Percentiles rank a stretch among this genome's conserved stretches.
Conservation (phyloP, 1,284 basidiomycete species). For the Nidula niveotomentosa region DNA sequence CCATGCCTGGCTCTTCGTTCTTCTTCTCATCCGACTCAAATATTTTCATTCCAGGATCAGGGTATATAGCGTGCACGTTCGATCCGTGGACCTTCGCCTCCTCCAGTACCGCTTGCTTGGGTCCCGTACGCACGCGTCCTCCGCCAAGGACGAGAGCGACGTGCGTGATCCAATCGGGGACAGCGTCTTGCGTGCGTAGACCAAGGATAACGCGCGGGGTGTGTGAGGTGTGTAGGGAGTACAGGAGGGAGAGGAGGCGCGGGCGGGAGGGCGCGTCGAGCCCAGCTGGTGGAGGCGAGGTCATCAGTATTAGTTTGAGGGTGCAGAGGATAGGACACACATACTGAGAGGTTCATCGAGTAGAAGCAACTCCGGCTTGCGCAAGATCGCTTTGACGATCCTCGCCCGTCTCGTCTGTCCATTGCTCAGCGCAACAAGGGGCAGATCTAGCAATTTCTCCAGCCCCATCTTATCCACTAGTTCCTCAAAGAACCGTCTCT, state of each 20-base stretch:
- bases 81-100: not conserved
- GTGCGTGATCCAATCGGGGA: conserved; percentile 86
- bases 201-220: conserved; percentile 75
- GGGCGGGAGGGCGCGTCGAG: conserved; percentile 64
- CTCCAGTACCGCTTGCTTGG: not conserved
- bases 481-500: conserved; percentile 14
- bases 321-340: conserved; percentile 20
- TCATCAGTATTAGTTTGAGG: not conserved
- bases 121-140: conserved; percentile 36
- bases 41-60: not conserved
- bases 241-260: conserved; percentile 58
- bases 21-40: not conserved
- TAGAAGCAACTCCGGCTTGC: conserved; percentile 69
- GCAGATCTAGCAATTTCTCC: conserved; percentile 69
- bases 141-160: conserved; percentile 57
- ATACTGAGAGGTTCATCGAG: conserved; percentile 85
- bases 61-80: not conserved
- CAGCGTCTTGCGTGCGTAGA: conserved; percentile 75
- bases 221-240: conserved; percentile 50
- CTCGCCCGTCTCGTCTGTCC: conserved; percentile 91
- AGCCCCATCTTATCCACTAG: conserved; percentile 58
- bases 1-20: conserved; percentile 16
- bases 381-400: conserved; percentile 78
- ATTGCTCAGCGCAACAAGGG: conserved; percentile 83
- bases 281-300: conserved; percentile 52